Percentiles rank a stretch among this genome's conserved stretches.
Evolutionary conservation across 345 rosid genomes (phyloP).

Genomic region (Angophora floribunda): DNA sequence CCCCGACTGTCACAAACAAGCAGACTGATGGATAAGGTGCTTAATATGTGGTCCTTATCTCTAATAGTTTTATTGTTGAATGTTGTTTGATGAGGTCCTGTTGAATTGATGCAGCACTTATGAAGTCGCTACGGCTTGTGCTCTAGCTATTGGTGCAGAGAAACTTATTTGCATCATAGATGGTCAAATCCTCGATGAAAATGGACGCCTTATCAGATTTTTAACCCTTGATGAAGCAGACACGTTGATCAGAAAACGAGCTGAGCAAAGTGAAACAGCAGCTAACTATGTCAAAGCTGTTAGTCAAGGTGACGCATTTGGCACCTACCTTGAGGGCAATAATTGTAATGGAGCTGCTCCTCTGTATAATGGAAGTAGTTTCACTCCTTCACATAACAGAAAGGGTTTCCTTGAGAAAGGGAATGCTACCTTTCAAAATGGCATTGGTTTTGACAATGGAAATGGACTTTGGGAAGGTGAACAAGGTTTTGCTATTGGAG

Average conservation of each 20-base stretch:
- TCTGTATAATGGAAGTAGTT: constrained; percentile 13
- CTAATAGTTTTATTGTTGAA: background rate
- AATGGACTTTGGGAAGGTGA: constrained; percentile 74
- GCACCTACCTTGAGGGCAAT: constrained; percentile 14
- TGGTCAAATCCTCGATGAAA: constrained; percentile 86
- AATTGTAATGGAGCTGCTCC: constrained; percentile 31
- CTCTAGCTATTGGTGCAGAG: constrained; percentile 88
- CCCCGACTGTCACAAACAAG: background rate
- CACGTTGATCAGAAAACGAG: constrained; percentile 66
- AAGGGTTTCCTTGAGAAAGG: constrained; percentile 19
- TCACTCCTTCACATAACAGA: constrained; percentile 20
- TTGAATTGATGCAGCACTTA: constrained; percentile 56
- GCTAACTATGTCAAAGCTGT: constrained; percentile 90
- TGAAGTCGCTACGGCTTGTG: constrained; percentile 99
- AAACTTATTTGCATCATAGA: constrained; percentile 90
- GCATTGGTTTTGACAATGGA: constrained; percentile 85
- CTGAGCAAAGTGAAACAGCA: constrained; percentile 85
- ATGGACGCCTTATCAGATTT: constrained; percentile 72
- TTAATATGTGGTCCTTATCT: background rate
- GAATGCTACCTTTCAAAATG: constrained; percentile 59
- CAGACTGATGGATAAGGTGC: background rate
- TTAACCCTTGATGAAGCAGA: constrained; percentile 93
- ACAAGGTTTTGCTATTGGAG: constrained; percentile 98
- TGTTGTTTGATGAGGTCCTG: background rate
- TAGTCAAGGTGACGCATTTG: constrained; percentile 30